Percentiles rank a stretch among this genome's conserved stretches.
Evolutionary conservation across 495 filamentous ascomycete genomes (phyloP).

Genomic region (Poronia punctata): DNA sequence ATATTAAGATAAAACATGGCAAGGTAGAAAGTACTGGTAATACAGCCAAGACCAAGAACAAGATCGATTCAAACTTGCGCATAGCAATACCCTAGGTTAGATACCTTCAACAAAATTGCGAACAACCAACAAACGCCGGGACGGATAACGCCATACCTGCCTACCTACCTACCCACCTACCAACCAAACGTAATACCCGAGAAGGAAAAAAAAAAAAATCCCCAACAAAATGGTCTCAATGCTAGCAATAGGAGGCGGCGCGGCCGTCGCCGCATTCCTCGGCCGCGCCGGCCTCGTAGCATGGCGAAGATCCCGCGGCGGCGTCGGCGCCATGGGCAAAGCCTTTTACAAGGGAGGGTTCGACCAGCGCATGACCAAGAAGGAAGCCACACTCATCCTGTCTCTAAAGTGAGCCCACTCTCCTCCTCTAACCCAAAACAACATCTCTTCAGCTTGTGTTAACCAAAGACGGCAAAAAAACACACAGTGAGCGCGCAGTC

Average conservation of each 20-base stretch:
- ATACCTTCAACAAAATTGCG: too few species aligned
- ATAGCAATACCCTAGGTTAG: too few species aligned
- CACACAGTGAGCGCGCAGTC: conserved; percentile 66
- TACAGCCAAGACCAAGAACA: too few species aligned
- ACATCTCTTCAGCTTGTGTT: neutral
- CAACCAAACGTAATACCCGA: too few species aligned
- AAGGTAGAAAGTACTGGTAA: too few species aligned
- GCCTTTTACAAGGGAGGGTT: conserved; percentile 97
- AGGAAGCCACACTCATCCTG: conserved; percentile 86
- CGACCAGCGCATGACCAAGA: conserved; percentile 83
- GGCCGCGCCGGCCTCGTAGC: conserved; percentile 88
- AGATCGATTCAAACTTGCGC: too few species aligned
- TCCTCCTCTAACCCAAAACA: neutral
- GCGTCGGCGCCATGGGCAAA: conserved; percentile 70
- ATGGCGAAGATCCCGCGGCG: conserved; percentile 71
- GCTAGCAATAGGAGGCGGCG: conserved; percentile 70
- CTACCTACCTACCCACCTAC: too few species aligned
- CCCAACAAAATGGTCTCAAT: conserved; percentile 59
- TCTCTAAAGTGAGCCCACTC: conserved; percentile 65
- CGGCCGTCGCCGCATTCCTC: conserved; percentile 67
- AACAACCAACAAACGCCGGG: too few species aligned
- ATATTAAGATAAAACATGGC: too few species aligned
- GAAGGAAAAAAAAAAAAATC: neutral
- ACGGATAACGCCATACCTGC: too few species aligned
- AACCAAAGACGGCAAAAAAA: conserved; percentile 6